Evolutionary conservation across 2,329 filamentous ascomycete genomes (phyloP), one percentile per base, ranked within the genome.

Genomic region (Niveomyces coronatus): DNA sequence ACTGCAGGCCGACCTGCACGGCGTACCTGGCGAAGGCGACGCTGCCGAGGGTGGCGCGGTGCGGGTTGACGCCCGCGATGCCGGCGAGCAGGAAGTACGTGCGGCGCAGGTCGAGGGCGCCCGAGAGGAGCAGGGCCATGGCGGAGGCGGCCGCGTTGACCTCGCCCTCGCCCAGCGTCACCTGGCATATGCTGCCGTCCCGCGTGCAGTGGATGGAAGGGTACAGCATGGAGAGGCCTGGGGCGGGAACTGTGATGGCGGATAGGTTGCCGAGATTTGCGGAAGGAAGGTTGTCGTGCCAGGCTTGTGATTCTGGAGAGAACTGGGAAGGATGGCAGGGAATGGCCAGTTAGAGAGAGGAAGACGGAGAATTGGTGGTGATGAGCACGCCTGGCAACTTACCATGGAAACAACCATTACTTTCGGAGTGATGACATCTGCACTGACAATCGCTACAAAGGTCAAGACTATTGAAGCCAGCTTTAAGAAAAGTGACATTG

Each of bases 51-150:
- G 82, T 85, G 16, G 70, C 76, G 18, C 74, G 59, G 44, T 78
- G 72, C 1, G 82, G 83, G 54, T 76, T 85, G 30, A 85, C 67
- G n/a, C 83, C 82, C 2, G 76, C 82, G 44, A 88, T 86, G 3
- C 82, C 83, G 1, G 70, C 75, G 20, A 84, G 56, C 41, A 87
- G 57, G 57, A 85, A 85, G 60, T 87, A 87, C 1, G 82, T 81
- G 33, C 64, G 56, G 2, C 61, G 67, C 10, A 87, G 65, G 56
- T 86, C 68, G 54, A 87, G 85, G 9, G 61, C 51, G 2, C 63
- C 53, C 0, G 75, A 81, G 11, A 79, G 65, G n/a, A 73, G 62
- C 9, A 86, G 63, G 0, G 82, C 73, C 32, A 69, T 69, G 43
- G 83, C 68, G 0, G 78, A 78, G 6, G 71, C 60, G 0, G 83